Evolutionary conservation across 2,329 filamentous ascomycete genomes (phyloP).

Genomic region (Furcasterigmium sp.): DNA sequence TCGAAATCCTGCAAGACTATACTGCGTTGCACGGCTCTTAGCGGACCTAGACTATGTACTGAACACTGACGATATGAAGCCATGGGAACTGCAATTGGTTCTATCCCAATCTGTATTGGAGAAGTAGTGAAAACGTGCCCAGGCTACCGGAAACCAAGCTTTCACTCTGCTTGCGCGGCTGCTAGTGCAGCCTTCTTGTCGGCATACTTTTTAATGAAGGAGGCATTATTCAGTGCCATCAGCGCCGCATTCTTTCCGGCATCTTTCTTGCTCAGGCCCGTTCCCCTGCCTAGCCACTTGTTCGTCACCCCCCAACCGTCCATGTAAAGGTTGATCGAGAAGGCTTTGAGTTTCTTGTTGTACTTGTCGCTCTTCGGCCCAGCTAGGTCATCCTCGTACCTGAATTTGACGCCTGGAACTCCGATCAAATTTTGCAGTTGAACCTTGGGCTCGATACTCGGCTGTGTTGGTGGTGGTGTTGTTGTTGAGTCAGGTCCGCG

Average conservation of each 20-base stretch:
- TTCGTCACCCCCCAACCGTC: constrained; percentile 64
- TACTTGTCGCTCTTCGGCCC: constrained; percentile 45
- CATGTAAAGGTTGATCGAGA: constrained; percentile 59
- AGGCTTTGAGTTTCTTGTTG: constrained; percentile 49
- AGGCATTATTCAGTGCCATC: constrained; percentile 60
- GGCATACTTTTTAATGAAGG: constrained; percentile 47
- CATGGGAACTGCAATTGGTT: too few relatives aligned
- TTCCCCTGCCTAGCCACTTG: constrained; percentile 57
- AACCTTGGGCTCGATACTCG: constrained; percentile 42
- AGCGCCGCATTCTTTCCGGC: constrained; percentile 63
- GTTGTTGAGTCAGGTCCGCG: too few relatives aligned
- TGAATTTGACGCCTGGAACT: constrained; percentile 51
- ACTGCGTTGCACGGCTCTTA: too few relatives aligned
- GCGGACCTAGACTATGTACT: too few relatives aligned
- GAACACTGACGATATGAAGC: too few relatives aligned
- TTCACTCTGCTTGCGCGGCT: constrained; percentile 10
- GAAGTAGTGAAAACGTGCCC: too few relatives aligned
- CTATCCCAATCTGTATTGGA: too few relatives aligned
- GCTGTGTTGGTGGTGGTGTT: not conserved
- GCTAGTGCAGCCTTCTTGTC: constrained; percentile 41
- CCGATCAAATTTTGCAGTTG: constrained; percentile 46
- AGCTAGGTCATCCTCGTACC: constrained; percentile 52
- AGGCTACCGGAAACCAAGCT: too few relatives aligned
- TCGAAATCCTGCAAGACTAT: too few relatives aligned
- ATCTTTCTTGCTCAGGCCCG: constrained; percentile 62